These are phyloP conservation scores for Millerago galiae DNA, from an alignment of 805 yeast genomes.

Conservation along the genomic window DNA sequence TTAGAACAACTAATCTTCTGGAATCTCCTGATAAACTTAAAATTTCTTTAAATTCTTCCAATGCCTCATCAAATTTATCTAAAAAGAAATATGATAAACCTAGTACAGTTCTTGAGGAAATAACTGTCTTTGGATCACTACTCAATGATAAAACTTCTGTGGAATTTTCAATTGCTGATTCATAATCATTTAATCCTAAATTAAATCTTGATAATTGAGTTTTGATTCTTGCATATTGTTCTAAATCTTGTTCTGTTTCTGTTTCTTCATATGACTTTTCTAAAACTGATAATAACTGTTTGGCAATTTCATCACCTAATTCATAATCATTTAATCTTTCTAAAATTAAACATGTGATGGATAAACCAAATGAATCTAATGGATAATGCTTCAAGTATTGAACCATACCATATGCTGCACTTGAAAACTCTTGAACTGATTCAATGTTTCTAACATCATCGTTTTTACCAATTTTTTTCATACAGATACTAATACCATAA, in stretches of 20 bases:
- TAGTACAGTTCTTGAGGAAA: slow-evolving; percentile 62
- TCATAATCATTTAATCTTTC: slow-evolving; percentile 68
- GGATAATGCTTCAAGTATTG: slow-evolving; percentile 60
- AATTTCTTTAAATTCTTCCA: slow-evolving; percentile 62
- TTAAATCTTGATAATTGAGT: slow-evolving; percentile 67
- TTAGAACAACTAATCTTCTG: slow-evolving; percentile 59
- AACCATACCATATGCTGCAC: slow-evolving; percentile 61
- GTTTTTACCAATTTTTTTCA: slow-evolving; percentile 36
- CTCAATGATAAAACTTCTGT: slow-evolving; percentile 44
- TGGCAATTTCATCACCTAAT: slow-evolving; percentile 43
- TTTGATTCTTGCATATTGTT: slow-evolving; percentile 51
- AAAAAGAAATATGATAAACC: slow-evolving; percentile 68
- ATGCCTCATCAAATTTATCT: slow-evolving; percentile 55
- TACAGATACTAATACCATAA: slow-evolving; percentile 56
- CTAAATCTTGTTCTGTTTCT: slow-evolving; percentile 42
- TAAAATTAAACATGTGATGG: slow-evolving; percentile 45
- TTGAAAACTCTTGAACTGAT: slow-evolving; percentile 56
- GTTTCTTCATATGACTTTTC: slow-evolving; percentile 51
- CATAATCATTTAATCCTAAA: slow-evolving; percentile 53
- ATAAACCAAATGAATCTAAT: slow-evolving; percentile 48
- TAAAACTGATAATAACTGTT: slow-evolving; percentile 38
- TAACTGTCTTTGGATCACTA: slow-evolving; percentile 28
- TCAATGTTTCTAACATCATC: slow-evolving; percentile 49
- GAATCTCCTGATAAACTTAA: slow-evolving; percentile 50
- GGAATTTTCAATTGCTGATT: slow-evolving; percentile 54